Conservation (phyloP, 106 monocot species). For the Gastrodia elata region DNA sequence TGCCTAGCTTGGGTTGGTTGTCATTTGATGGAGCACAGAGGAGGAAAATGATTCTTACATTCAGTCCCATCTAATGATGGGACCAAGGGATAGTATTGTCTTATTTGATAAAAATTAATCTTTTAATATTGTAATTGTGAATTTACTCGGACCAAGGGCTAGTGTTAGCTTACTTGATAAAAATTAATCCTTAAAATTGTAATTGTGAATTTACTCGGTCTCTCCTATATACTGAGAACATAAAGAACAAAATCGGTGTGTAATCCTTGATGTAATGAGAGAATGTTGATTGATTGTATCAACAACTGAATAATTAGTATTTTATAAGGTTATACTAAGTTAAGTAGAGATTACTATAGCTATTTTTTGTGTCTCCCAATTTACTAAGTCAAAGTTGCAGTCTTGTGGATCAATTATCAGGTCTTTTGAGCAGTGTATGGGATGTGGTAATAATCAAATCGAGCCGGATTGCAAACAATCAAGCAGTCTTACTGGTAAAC, state of each 20-base stretch:
- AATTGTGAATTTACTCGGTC: neutral
- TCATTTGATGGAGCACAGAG: too few relatives aligned
- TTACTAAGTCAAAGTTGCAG: neutral
- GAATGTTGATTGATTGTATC: neutral
- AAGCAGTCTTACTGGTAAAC: neutral
- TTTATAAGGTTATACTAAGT: neutral
- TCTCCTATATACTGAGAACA: neutral
- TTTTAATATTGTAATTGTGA: too few relatives aligned
- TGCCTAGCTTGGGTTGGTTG: too few relatives aligned
- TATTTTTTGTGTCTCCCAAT: neutral
- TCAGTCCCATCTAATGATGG: too few relatives aligned
- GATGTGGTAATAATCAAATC: neutral
- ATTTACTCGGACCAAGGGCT: too few relatives aligned
- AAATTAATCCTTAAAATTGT: neutral
- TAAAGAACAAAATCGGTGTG: neutral
- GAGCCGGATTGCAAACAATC: neutral
- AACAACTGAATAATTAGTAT: neutral
- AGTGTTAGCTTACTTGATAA: neutral
- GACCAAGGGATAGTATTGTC: too few relatives aligned
- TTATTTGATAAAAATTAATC: too few relatives aligned
- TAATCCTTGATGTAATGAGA: neutral
- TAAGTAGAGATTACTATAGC: too few relatives aligned
- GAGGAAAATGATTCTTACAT: too few relatives aligned
- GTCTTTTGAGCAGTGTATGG: neutral
- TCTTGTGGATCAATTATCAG: neutral